Evolutionary conservation across 179 eudicot species (phyloP), one percentile per base, ranked within the genome.

Genomic region (Carnegiea gigantea): DNA sequence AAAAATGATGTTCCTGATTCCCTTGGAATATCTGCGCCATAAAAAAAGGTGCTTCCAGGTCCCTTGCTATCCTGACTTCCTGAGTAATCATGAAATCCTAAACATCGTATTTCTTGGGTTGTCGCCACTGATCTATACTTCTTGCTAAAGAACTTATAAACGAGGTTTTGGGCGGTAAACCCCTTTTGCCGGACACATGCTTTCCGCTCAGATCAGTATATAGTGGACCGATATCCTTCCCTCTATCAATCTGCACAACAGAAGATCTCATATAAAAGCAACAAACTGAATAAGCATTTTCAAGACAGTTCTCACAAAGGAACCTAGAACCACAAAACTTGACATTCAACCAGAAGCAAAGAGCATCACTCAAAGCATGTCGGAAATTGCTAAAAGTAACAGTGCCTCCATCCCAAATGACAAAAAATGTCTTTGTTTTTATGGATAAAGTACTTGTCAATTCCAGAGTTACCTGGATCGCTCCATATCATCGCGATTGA

Each of bases 151-250:
- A 86, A 84, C 88, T 82, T 76, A 92, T 85, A 53, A 94, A 84
- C 26, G 98, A 94, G 43, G 67, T 38, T 79, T 83, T 90, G 40
- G 88, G 88, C 59, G 85, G 91, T 79, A 88, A 84, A 77, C 92
- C 93, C 83, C 79, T 91, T 82, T 86, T 92, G 49, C 96, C 98
- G 38, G 91, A 89, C 65, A 96, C 82, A 79, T 89, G 92, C 86
- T 96, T 96, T 73, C 98, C 96, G 79, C 96, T 92, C 73, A 96
- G 92, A 80, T 96, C 99, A 5, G 99, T 92, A 79, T 87, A 91
- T 81, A 88, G 92, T 15, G 98, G 93, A 80, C 96, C 99, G 75
- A 91, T 90, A 33, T 85, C 91, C 81, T 91, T 94, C 78, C 91
- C 92, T 88, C 99, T 90, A 77, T 94, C 98, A 81, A 96, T 96